Evolutionary conservation across 176 grass and related monocot genomes (phyloP), one percentile per base, ranked within the genome.

Genomic region (Cenchrus fungigraminus): DNA sequence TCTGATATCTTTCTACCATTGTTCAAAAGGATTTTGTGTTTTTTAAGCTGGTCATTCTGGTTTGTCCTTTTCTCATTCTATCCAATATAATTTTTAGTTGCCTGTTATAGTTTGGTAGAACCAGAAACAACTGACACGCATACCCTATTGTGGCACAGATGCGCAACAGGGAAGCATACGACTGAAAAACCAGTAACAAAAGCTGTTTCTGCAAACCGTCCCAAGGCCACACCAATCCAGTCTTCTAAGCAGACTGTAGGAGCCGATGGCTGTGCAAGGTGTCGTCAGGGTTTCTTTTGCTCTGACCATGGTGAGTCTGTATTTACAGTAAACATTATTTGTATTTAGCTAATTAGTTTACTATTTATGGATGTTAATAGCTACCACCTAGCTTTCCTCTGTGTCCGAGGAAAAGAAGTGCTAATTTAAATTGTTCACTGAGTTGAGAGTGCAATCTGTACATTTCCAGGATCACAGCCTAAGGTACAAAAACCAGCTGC

Each of bases 211-310:
- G 6, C 86, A 63, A 95, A 89, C n/a, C 76, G 71, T 13, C 57
- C 22, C 43, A 96, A 88, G 61, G 80, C 79, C 68, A 87, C 87
- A 32, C 88, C 86, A 17, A 12, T 92, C 50, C 89, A 86, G 67
- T 40, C 82, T 47, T 83, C 83, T 73, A 74, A 65, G 57, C 91
- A 89, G 82, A 74, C 71, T 15, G 89, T 75, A n/a, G 74, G 61
- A 77, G 71, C 54, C 52, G 91, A 92, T 55, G 77, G 76, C 56
- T 98, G 97, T 55, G 89, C 86, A 56, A 93, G 97, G 54, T 98
- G 97, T 81, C 90, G 86, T 55, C 97, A 98, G 67, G 93, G 91
- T 83, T 98, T 94, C 75, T 98, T 98, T 88, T 98, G 97, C 81
- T 98, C 97, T 59, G 93, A 98, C 79, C 97, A 98, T 85, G 97